These are phyloP conservation scores for Stachybotrys elegans DNA, from an alignment of 2,329 filamentous ascomycete genomes.

Conservation along the genomic window DNA sequence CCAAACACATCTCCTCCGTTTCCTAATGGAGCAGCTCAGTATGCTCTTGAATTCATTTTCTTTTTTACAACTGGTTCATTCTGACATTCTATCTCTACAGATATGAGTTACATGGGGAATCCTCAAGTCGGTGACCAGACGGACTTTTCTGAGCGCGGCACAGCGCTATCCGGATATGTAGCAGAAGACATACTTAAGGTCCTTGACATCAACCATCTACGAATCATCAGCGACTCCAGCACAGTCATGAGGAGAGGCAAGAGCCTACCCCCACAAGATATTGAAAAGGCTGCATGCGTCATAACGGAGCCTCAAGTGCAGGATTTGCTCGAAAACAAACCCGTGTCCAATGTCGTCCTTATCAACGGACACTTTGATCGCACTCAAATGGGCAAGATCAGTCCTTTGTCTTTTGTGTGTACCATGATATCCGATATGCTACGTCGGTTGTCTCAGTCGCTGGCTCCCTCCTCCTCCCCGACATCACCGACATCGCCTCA, in stretches of 20 bases:
- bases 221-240: background rate
- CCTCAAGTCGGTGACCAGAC: background rate
- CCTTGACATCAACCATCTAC: background rate
- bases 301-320: background rate
- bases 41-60: background rate
- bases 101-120: background rate
- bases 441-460: background rate
- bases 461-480: background rate
- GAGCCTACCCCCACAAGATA: background rate
- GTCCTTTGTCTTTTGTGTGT: background rate
- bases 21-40: conserved; percentile 1
- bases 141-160: background rate
- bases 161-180: background rate
- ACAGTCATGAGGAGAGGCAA: background rate
- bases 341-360: background rate
- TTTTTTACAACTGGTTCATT: background rate
- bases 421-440: background rate
- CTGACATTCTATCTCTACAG: background rate
- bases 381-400: conserved; percentile 1
- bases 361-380: conserved; percentile 1
- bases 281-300: background rate
- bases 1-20: conserved; percentile 1
- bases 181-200: background rate
- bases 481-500: background rate
- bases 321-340: background rate